Evolutionary conservation across 2,329 filamentous ascomycete species (phyloP).

Genomic region (Chrysoporthe deuterocubensis): DNA sequence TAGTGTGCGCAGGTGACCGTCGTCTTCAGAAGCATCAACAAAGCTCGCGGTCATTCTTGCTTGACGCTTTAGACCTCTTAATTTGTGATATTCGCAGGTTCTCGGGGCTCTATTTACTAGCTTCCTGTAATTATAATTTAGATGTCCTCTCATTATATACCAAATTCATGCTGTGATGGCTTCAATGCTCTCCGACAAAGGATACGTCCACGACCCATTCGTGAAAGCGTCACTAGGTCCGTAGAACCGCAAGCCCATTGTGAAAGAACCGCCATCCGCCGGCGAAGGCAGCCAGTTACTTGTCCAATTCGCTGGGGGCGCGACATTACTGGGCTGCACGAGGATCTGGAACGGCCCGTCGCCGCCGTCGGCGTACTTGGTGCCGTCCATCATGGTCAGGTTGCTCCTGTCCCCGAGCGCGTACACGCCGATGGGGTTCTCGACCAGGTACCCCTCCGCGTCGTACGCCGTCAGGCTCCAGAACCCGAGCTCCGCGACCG

Average conservation of each 20-base stretch:
- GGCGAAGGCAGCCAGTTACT: conserved; percentile 29
- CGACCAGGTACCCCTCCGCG: conserved; percentile 32
- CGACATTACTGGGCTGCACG: conserved; percentile 34
- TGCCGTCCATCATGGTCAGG: conserved; percentile 35
- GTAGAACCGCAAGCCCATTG: conserved; percentile 20
- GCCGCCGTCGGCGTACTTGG: conserved; percentile 24
- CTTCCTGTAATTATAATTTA: not conserved
- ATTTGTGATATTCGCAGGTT: not conserved
- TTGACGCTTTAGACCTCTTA: too few species aligned
- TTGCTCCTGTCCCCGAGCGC: conserved; percentile 34
- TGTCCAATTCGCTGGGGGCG: conserved; percentile 35
- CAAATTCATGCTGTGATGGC: not conserved
- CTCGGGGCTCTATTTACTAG: not conserved
- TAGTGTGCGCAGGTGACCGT: too few species aligned
- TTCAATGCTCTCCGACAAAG: not conserved
- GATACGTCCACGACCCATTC: conserved; percentile 5
- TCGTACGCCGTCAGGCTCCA: conserved; percentile 38
- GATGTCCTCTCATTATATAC: not conserved
- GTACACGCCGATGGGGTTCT: conserved; percentile 34
- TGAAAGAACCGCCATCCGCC: conserved; percentile 10
- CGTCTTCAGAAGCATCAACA: too few species aligned
- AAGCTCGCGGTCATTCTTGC: too few species aligned
- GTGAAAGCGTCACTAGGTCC: not conserved
- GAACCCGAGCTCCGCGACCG: conserved; percentile 28
- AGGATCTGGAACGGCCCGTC: conserved; percentile 34